phyloP scores from a whole-genome alignment of 805 yeast genomes.

The Candida awuae region DNA sequence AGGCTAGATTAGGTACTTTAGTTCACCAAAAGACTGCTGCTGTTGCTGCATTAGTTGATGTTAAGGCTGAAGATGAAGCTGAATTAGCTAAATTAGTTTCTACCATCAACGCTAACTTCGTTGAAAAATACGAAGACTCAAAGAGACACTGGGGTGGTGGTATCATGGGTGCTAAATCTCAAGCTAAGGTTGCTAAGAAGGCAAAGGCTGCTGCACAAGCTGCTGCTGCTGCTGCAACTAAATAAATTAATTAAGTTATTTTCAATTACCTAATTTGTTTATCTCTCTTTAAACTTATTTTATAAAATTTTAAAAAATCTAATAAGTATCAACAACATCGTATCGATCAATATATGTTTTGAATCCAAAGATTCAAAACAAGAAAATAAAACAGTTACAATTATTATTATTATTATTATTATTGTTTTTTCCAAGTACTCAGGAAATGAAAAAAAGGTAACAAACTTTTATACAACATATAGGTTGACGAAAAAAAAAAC shows the following conservation, averaged over 20 bases:
- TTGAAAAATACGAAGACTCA: constrained; percentile 87
- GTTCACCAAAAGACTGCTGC: constrained; percentile 97
- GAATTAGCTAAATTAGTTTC: constrained; percentile 88
- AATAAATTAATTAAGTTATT: constrained; percentile 1
- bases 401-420: too few species aligned
- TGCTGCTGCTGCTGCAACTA: constrained; percentile 33
- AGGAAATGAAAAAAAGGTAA: too few species aligned
- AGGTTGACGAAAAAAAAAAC: neutral
- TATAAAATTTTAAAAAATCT: too few species aligned
- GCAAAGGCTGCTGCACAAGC: constrained; percentile 54
- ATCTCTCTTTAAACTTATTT: constrained; percentile 1
- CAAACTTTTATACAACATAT: too few species aligned
- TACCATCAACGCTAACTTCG: constrained; percentile 88
- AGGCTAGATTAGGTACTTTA: constrained; percentile 96
- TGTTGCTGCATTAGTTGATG: constrained; percentile 96
- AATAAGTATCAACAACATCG: too few species aligned
- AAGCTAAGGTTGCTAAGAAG: constrained; percentile 60
- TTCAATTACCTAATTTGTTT: too few species aligned
- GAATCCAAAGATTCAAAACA: too few species aligned
- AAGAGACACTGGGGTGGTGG: constrained; percentile 99
- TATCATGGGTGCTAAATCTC: constrained; percentile 90
- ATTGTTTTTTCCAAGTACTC: neutral
- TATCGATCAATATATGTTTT: too few species aligned
- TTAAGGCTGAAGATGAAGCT: constrained; percentile 88
- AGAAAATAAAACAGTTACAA: neutral